A percentile compares a stretch with the other conserved stretches of the same genome.
These are phyloP conservation scores for Rhizomucor pusillus DNA, from an alignment of 371 early-diverging fungal species.

Conservation along the genomic window DNA sequence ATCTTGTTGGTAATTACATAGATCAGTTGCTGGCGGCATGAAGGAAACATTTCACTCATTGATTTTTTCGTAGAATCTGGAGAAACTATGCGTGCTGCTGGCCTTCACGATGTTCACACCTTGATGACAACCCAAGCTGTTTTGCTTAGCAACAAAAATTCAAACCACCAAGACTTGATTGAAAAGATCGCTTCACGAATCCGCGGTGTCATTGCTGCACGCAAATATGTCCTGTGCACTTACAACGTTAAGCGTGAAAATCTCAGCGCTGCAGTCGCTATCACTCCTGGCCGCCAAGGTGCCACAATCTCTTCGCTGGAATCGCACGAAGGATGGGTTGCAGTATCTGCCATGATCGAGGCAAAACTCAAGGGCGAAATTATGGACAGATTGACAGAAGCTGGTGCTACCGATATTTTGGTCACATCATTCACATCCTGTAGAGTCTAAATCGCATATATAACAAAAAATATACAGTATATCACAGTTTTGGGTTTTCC, in stretches of 20 bases:
- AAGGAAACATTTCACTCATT: background rate
- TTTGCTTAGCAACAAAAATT: slow-evolving; percentile 70
- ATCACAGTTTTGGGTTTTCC: background rate
- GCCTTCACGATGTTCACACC: slow-evolving; percentile 83
- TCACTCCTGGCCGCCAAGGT: slow-evolving; percentile 92
- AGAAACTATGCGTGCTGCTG: slow-evolving; percentile 98
- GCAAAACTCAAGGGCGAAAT: slow-evolving; percentile 75
- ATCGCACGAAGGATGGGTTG: slow-evolving; percentile 82
- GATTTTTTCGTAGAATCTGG: slow-evolving; percentile 83
- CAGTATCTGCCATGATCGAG: slow-evolving; percentile 87
- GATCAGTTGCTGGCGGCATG: background rate
- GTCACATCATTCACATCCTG: slow-evolving; percentile 80
- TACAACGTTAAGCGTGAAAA: slow-evolving; percentile 79
- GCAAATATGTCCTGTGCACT: slow-evolving; percentile 81
- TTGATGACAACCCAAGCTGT: slow-evolving; percentile 85
- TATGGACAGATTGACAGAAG: slow-evolving; percentile 86
- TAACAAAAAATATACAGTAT: background rate
- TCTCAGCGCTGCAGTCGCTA: slow-evolving; percentile 60
- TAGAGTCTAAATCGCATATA: background rate
- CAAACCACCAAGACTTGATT: slow-evolving; percentile 64
- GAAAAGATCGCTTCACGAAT: slow-evolving; percentile 79
- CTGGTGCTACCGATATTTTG: slow-evolving; percentile 93
- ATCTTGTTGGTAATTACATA: slow-evolving; percentile 53
- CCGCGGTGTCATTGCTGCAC: slow-evolving; percentile 88
- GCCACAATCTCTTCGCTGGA: slow-evolving; percentile 88